phyloP scores from a whole-genome alignment of 2,329 filamentous ascomycete genomes.

The Arthrobotrys megalospora region DNA sequence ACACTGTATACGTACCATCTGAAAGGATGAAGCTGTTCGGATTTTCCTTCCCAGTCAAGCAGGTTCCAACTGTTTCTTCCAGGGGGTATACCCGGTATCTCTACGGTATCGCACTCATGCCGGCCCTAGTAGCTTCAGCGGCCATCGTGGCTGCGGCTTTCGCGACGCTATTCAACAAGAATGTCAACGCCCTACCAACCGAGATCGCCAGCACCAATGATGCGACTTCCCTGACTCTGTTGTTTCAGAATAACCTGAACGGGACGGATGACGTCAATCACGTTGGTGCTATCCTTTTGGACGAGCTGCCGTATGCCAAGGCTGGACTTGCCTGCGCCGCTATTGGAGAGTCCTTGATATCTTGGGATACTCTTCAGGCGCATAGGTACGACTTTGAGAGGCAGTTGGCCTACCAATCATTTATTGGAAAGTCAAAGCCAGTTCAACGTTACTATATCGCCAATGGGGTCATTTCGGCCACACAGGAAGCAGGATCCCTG shows the following conservation, averaged over 20 bases:
- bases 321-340: constrained; percentile 69
- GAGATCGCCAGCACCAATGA: constrained; percentile 64
- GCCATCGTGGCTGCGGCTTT: background rate
- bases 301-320: constrained; percentile 67
- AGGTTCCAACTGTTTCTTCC: background rate
- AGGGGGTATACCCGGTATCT: constrained; percentile 7
- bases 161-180: constrained; percentile 1
- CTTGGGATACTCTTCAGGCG: constrained; percentile 68
- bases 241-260: constrained; percentile 74
- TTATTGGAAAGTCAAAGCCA: constrained; percentile 67
- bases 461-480: constrained; percentile 67
- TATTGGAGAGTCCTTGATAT: constrained; percentile 70
- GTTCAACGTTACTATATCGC: constrained; percentile 69
- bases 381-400: constrained; percentile 70
- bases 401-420: constrained; percentile 70
- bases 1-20: background rate
- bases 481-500: constrained; percentile 65
- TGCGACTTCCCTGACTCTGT: constrained; percentile 70
- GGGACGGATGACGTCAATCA: constrained; percentile 72
- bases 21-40: constrained; percentile 20
- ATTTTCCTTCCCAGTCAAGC: constrained; percentile 26
- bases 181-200: constrained; percentile 1
- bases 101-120: constrained; percentile 11
- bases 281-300: constrained; percentile 71
- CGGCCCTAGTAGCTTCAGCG: constrained; percentile 14